Conservation (phyloP, 23 red algal genomes). For the Gracilariopsis chorda region DNA sequence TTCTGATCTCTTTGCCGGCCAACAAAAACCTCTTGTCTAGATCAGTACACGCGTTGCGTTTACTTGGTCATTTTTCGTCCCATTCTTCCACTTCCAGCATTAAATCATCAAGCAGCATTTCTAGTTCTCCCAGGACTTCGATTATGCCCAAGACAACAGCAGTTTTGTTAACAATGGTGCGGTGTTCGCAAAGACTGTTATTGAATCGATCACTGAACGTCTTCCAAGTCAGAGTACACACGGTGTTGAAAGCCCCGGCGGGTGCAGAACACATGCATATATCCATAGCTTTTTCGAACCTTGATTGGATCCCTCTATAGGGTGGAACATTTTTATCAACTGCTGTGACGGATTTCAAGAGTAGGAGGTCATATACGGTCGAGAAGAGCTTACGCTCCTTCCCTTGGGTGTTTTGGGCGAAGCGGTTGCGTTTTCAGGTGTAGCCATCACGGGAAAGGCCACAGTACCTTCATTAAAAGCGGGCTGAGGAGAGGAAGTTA, state of each 20-base stretch:
- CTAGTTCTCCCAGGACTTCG: background rate
- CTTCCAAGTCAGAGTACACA: background rate
- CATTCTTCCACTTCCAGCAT: background rate
- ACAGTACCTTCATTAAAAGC: too few relatives aligned
- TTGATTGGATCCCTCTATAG: background rate
- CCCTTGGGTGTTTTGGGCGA: background rate
- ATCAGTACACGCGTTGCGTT: background rate
- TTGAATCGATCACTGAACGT: slow-evolving; percentile 22
- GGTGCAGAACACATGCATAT: background rate
- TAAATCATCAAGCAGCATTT: slow-evolving; percentile 15
- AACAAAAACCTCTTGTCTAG: background rate
- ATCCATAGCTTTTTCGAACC: background rate
- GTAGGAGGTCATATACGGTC: background rate
- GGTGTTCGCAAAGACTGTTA: background rate
- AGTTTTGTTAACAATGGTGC: background rate
- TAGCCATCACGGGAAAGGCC: background rate
- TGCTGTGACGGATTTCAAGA: background rate
- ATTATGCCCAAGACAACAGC: slow-evolving; percentile 10
- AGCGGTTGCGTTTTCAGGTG: background rate
- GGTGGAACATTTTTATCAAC: background rate
- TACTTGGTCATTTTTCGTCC: background rate
- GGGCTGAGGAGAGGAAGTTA: too few relatives aligned
- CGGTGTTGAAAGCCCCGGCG: background rate
- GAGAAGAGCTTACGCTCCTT: background rate
- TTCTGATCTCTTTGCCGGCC: background rate